Base-by-base conservation (phyloP, 148 eudicot species). In the Tetragonia tetragonoides region DNA sequence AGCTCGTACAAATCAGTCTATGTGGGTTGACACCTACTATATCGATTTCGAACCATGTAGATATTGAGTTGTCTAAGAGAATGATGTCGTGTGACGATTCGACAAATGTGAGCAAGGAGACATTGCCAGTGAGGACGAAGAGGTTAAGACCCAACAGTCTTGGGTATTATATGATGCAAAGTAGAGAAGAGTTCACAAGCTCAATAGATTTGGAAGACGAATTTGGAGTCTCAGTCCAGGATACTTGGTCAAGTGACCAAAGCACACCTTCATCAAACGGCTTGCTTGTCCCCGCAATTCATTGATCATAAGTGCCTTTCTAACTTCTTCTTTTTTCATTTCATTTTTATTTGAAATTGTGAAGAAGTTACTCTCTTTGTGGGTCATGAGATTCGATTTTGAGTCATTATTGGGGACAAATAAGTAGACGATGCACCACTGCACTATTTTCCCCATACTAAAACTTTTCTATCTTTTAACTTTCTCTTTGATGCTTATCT, bases 1-100 rank as follows among this genome's bases (percentile, higher is more conserved):
- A 87, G 72, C 47, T 87, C 37, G 86, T 80, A 71, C 83, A 73
- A 21, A 70, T 85, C 15, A 68, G 74, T 41, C 60, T 21, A 5
- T 65, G 80, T 3, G 62, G 70, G 9, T 72, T 44, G 71, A 10
- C 23, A 4, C 71, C 71, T 7, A 46, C 49, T 67, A 5, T 47
- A 46, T 10, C 51, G 51, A 46, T 28, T 28, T 28, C 34, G 34
- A 28, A 10, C 51, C 11, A 46, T 10, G 51, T 46, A 7, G 51
- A 46, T 28, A 28, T 28, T 1, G 51, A 0, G 51, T 46, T 46
- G 51, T 46, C 51, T 46, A 67, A 1, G 71, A 67, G 14, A 67
- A 18, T 16, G 20, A 17, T 39, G 23, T n/a, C 42, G 20, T 41
- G 49, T 47, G 71, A 41, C 41, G 47, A 42, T 18, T 46, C 41